Evolutionary conservation across 116 monocot genomes (phyloP).

Genomic region (Cymodocea nodosa): DNA sequence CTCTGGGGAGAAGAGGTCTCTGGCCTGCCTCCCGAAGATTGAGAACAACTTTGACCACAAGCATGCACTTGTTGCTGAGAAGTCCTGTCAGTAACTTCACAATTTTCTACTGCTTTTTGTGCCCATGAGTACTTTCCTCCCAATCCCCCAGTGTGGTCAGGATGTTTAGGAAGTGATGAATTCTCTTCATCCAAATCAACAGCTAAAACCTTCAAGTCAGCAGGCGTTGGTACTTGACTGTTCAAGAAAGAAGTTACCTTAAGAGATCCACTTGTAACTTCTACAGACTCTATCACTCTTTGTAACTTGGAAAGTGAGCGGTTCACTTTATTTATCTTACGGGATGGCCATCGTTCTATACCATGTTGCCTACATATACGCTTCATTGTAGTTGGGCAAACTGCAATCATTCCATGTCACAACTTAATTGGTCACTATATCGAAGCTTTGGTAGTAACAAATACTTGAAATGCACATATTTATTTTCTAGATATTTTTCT

Average conservation of each 20-base stretch:
- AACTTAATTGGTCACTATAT: too few species aligned
- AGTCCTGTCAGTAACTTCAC: neutral
- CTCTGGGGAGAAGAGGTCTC: constrained; percentile 32
- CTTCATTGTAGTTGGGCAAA: constrained; percentile 90
- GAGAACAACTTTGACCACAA: constrained; percentile 5
- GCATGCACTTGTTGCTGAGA: constrained; percentile 1
- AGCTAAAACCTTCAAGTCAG: constrained; percentile 16
- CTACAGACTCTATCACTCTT: constrained; percentile 69
- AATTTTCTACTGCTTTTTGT: constrained; percentile 8
- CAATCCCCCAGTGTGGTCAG: neutral
- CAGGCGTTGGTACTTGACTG: constrained; percentile 27
- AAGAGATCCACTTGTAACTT: constrained; percentile 40
- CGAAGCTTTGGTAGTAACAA: too few species aligned
- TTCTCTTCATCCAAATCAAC: constrained; percentile 15
- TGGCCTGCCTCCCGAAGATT: constrained; percentile 26
- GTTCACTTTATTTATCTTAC: constrained; percentile 90
- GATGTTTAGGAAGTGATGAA: too few species aligned
- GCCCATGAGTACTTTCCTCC: constrained; percentile 5
- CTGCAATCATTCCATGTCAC: constrained; percentile 16
- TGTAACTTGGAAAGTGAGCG: constrained; percentile 67
- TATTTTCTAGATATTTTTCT: too few species aligned
- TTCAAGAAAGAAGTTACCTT: constrained; percentile 28
- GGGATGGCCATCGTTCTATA: constrained; percentile 82
- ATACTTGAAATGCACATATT: too few species aligned
- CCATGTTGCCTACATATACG: constrained; percentile 88